Percentiles rank a stretch among this genome's conserved stretches.
Conservation (phyloP, 2,329 filamentous ascomycete genomes). For the Triangularia setosa region DNA sequence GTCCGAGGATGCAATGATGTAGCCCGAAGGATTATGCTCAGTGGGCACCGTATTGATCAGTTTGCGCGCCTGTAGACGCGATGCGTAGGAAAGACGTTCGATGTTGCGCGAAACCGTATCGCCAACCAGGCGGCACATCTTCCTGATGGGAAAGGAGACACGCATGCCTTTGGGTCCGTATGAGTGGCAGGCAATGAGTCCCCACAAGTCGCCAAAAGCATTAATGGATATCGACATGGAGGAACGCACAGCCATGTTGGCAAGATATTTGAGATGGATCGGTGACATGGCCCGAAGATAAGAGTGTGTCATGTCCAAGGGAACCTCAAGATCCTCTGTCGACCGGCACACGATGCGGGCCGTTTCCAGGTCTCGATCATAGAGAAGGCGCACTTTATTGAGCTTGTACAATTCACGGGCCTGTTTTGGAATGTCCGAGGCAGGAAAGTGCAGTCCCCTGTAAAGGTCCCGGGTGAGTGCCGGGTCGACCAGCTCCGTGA, state of each 20-base stretch:
- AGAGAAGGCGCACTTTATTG: slow-evolving; percentile 84
- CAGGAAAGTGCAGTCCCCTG: slow-evolving; percentile 83
- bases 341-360: slow-evolving; percentile 78
- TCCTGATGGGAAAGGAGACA: slow-evolving; percentile 86
- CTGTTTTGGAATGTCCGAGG: slow-evolving; percentile 80
- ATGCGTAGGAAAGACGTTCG: slow-evolving; percentile 81
- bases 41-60: slow-evolving; percentile 82
- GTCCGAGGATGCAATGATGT: slow-evolving; percentile 85
- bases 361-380: slow-evolving; percentile 77
- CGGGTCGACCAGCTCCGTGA: slow-evolving; percentile 82
- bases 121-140: slow-evolving; percentile 85
- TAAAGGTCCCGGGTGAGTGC: slow-evolving; percentile 76
- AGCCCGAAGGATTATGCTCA: slow-evolving; percentile 77
- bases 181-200: slow-evolving; percentile 78
- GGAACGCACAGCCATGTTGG: slow-evolving; percentile 85
- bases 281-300: slow-evolving; percentile 88
- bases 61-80: slow-evolving; percentile 78
- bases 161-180: slow-evolving; percentile 77
- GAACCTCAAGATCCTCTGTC: slow-evolving; percentile 65
- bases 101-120: slow-evolving; percentile 85
- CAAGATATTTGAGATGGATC: slow-evolving; percentile 81
- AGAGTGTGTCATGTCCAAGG: slow-evolving; percentile 77
- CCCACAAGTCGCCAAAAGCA: slow-evolving; percentile 81
- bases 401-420: slow-evolving; percentile 84
- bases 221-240: slow-evolving; percentile 95